Conservation (phyloP, 2,329 filamentous ascomycete genomes). For the Cladorrhinum sp. region DNA sequence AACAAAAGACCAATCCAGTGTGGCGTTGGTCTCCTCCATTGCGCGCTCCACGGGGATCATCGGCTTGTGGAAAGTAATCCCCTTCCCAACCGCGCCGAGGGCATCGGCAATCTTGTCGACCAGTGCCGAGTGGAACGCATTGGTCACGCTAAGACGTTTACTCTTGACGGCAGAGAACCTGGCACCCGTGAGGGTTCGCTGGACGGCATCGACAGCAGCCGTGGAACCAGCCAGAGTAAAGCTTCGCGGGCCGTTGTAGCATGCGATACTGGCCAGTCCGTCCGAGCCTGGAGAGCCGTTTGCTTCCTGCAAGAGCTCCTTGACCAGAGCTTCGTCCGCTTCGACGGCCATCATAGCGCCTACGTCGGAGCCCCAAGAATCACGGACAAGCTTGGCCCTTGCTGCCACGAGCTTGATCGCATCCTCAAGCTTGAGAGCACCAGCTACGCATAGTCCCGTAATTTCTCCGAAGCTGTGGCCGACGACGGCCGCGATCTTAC, state of each 20-base stretch:
- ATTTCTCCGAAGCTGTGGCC: slow-evolving; percentile 44
- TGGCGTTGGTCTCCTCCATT: not conserved
- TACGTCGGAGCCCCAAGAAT: slow-evolving; percentile 25
- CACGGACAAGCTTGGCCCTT: slow-evolving; percentile 32
- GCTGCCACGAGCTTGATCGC: slow-evolving; percentile 31
- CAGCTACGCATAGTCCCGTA: slow-evolving; percentile 37
- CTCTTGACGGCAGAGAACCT: slow-evolving; percentile 24
- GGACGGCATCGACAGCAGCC: slow-evolving; percentile 31
- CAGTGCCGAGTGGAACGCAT: slow-evolving; percentile 46
- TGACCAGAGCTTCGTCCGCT: not conserved
- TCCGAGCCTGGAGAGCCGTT: not conserved
- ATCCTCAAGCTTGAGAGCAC: slow-evolving; percentile 32
- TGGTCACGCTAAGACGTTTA: slow-evolving; percentile 43
- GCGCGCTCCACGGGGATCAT: not conserved
- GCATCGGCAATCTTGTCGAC: slow-evolving; percentile 34
- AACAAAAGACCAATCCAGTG: slow-evolving; percentile 19
- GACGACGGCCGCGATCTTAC: slow-evolving; percentile 27
- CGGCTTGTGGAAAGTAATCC: not conserved
- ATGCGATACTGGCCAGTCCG: slow-evolving; percentile 38
- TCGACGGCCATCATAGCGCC: slow-evolving; percentile 11
- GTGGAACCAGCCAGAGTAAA: slow-evolving; percentile 41
- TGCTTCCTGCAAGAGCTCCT: not conserved
- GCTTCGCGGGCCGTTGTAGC: slow-evolving; percentile 43
- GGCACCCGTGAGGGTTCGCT: too few relatives aligned
- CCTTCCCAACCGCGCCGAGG: too few relatives aligned